phyloP scores from a whole-genome alignment of 345 rosid species.

The Populus nigra region DNA sequence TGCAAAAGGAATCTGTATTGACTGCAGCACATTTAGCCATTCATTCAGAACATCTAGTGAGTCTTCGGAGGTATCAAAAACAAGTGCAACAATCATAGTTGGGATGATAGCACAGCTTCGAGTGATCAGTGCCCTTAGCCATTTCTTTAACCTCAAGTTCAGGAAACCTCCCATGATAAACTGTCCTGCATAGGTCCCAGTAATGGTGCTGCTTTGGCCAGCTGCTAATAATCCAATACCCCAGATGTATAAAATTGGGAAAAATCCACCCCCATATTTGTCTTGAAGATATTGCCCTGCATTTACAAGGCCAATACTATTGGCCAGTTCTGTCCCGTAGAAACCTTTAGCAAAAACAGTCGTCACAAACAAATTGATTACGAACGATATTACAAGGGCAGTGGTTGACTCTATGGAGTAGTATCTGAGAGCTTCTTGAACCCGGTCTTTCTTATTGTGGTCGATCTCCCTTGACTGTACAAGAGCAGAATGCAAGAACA shows the following conservation, averaged over 20 bases:
- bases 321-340: constrained; percentile 71
- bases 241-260: constrained; percentile 93
- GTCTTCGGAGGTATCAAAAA: constrained; percentile 67
- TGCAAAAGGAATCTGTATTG: constrained; percentile 88
- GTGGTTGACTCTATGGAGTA: constrained; percentile 73
- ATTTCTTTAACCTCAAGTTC: constrained; percentile 80
- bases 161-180: constrained; percentile 97
- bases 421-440: constrained; percentile 84
- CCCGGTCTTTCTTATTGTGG: constrained; percentile 54
- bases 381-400: constrained; percentile 72
- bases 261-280: constrained; percentile 79
- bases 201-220: constrained; percentile 93
- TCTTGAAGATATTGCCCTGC: constrained; percentile 89
- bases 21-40: constrained; percentile 89
- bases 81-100: constrained; percentile 75
- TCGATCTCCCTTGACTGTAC: constrained; percentile 87
- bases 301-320: constrained; percentile 71
- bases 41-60: constrained; percentile 71
- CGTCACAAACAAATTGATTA: constrained; percentile 85
- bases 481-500: constrained; percentile 90
- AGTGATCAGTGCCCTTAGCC: constrained; percentile 89
- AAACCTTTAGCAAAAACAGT: constrained; percentile 87
- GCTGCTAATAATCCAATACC: constrained; percentile 86
- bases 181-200: constrained; percentile 91
- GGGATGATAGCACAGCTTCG: constrained; percentile 85